Conservation (phyloP, 2,329 filamentous ascomycete genomes). For the Xenoacremonium recifei region DNA sequence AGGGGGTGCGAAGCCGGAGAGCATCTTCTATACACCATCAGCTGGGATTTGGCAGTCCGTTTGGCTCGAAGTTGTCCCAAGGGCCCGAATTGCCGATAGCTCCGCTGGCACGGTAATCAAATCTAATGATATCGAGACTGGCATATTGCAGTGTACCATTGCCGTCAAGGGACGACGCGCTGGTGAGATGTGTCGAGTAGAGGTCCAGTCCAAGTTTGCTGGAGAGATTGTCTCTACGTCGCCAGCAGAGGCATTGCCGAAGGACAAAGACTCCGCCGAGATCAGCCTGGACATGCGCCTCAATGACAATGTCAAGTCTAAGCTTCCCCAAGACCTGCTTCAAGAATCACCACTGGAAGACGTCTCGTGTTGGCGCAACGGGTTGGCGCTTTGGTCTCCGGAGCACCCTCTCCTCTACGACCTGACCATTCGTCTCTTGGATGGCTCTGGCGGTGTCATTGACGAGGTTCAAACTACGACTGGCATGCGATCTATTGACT, state of each 20-base stretch:
- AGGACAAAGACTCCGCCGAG: constrained; percentile 47
- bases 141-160: constrained; percentile 49
- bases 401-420: constrained; percentile 58
- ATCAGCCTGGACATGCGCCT: constrained; percentile 51
- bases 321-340: constrained; percentile 36
- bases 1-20: constrained; percentile 58
- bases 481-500: constrained; percentile 60
- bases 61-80: constrained; percentile 55
- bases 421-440: constrained; percentile 51
- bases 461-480: constrained; percentile 60
- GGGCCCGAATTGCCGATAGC: constrained; percentile 51
- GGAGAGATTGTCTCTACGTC: constrained; percentile 46
- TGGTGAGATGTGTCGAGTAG: constrained; percentile 45
- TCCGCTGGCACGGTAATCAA: constrained; percentile 57
- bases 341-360: constrained; percentile 34
- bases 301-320: constrained; percentile 36
- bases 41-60: constrained; percentile 59
- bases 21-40: constrained; percentile 58
- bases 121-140: constrained; percentile 52
- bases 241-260: constrained; percentile 41
- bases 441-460: constrained; percentile 37
- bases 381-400: constrained; percentile 62
- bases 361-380: constrained; percentile 46
- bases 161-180: constrained; percentile 48
- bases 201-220: constrained; percentile 52